phyloP scores from a whole-genome alignment of 1,139 yeast species.

The Yamadazyma taylorii region DNA sequence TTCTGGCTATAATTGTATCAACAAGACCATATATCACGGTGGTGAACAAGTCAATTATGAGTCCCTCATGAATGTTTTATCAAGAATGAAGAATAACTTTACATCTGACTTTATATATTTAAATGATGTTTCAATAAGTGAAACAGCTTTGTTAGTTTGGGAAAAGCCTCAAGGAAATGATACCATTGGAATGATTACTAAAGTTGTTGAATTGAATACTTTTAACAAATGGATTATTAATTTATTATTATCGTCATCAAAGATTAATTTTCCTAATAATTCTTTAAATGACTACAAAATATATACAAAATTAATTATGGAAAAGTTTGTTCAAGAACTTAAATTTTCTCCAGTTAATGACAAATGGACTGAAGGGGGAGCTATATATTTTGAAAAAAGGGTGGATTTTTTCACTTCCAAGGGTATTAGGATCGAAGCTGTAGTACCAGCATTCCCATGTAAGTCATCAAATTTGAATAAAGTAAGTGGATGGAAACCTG shows the following conservation, averaged over 20 bases:
- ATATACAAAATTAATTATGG: conserved; percentile 23
- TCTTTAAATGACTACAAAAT: conserved; percentile 5
- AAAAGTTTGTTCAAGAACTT: conserved; percentile 40
- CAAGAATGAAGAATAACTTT: background rate
- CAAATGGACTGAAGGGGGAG: conserved; percentile 50
- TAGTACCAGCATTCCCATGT: conserved; percentile 65
- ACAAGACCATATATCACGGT: conserved; percentile 8
- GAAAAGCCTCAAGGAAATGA: conserved; percentile 17
- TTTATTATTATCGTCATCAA: conserved; percentile 21
- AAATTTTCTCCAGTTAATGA: conserved; percentile 50
- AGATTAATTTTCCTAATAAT: conserved; percentile 8
- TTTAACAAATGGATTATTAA: conserved; percentile 39
- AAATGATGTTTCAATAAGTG: conserved; percentile 10
- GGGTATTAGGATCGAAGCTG: conserved; percentile 50
- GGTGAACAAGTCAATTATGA: conserved; percentile 6
- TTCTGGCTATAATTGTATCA: conserved; percentile 5
- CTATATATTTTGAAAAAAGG: conserved; percentile 36
- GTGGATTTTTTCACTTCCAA: conserved; percentile 51
- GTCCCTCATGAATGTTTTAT: background rate
- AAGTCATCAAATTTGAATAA: conserved; percentile 57
- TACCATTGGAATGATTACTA: conserved; percentile 29
- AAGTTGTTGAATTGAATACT: conserved; percentile 18
- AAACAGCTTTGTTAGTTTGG: conserved; percentile 19
- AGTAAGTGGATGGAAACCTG: conserved; percentile 53
- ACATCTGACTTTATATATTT: conserved; percentile 5